A percentile compares a stretch with the other conserved stretches of the same genome.
phyloP scores from a whole-genome alignment of 2,329 filamentous ascomycete genomes.

The Colletotrichum euphorbiae region DNA sequence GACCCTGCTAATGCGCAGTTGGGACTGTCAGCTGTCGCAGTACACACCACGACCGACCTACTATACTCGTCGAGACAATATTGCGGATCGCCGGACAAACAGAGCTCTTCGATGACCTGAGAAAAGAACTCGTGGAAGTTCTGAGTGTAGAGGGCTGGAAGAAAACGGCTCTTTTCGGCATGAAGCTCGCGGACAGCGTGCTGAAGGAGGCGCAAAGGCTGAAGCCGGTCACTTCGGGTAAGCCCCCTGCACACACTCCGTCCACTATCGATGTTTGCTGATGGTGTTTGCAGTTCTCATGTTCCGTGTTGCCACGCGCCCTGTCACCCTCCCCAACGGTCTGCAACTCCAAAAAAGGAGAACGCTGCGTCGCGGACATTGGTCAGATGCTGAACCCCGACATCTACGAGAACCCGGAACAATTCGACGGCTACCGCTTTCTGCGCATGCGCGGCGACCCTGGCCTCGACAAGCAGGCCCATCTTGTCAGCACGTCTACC shows the following conservation, averaged over 20 bases:
- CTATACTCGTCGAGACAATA: conserved; percentile 50
- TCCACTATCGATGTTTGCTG: too few relatives aligned
- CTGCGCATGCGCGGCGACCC: conserved; percentile 14
- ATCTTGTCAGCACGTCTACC: conserved; percentile 55
- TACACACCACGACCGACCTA: conserved; percentile 56
- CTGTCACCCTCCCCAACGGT: conserved; percentile 24
- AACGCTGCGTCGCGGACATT: conserved; percentile 23
- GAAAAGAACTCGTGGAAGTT: conserved; percentile 54
- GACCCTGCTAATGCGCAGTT: conserved; percentile 76
- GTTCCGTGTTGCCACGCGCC: conserved; percentile 14
- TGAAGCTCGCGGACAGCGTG: conserved; percentile 55
- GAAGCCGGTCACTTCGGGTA: conserved; percentile 15
- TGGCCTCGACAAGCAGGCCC: conserved; percentile 37
- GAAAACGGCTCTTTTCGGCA: conserved; percentile 51
- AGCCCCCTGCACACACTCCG: not conserved
- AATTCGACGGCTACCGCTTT: conserved; percentile 25
- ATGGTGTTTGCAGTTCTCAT: not conserved
- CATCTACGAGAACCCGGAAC: conserved; percentile 7
- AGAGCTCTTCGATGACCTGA: conserved; percentile 53
- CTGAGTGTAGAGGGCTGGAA: conserved; percentile 44
- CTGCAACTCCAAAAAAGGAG: conserved; percentile 22
- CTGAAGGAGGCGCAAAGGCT: conserved; percentile 53
- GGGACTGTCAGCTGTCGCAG: conserved; percentile 75
- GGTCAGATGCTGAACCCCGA: conserved; percentile 10
- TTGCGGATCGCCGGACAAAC: conserved; percentile 53